Evolutionary conservation across 2,329 filamentous ascomycete species (phyloP), one percentile per base, ranked within the genome.

Genomic region (Arthrobotrys megalospora): DNA sequence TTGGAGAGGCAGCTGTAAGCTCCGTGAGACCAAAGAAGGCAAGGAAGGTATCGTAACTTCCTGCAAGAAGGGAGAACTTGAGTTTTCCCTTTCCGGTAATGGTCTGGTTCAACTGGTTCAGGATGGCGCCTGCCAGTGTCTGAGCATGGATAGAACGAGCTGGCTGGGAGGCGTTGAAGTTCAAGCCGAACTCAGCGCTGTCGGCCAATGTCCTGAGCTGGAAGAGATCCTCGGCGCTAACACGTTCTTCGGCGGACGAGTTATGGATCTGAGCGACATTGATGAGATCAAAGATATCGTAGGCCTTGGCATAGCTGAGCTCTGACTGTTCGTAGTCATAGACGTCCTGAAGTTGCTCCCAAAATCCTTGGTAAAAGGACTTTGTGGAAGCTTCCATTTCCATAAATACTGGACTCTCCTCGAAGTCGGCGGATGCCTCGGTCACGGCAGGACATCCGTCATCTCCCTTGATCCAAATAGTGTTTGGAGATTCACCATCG

Each of bases 121-220:
- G 78, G 10, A 89, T 83, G 38, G 85, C 84, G 10, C 82, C 82
- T 0, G 87, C 87, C 7, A 90, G 83, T 0, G 87, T 89, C 65
- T 86, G 86, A 0, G 89, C 89, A 0, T 88, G 84, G 43, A 91
- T 85, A 28, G 87, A 86, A 28, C 86, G 86, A 11, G 84, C 83
- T 52, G 88, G 86, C 3, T 81, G 76, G 14, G 73, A 64, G 80
- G 86, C 85, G 82, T 91, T 91, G 24, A 76, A 81, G 62, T 80
- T 80, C n/a, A 80, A 14, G n/a, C 71, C 80, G 87, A 89, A 97
- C 84, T 97, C 92, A 84, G 96, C 92, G 75, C 86, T 86, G 83
- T 94, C 90, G 81, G 94, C 94, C 36, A 96, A 89, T n/a, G 88
- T 88, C 81, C 88, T 88, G 71, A 96, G 88, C 83, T 92, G 89